Percentiles rank a stretch among this genome's conserved stretches.
phyloP scores from a whole-genome alignment of 495 filamentous ascomycete genomes.

The Pseudotulostoma volvatum region DNA sequence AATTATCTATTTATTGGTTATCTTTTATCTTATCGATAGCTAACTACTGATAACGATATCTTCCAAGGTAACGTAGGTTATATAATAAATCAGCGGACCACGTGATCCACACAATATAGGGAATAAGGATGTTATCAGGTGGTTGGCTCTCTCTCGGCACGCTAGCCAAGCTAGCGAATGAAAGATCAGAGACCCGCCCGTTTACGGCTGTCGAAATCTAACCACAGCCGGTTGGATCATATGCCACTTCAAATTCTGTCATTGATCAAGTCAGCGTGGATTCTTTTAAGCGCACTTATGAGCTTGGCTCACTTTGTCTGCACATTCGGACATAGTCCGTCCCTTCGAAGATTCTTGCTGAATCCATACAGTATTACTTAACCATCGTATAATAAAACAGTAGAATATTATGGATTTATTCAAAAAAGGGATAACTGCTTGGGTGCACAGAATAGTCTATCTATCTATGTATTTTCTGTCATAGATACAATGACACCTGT shows the following conservation, averaged over 20 bases:
- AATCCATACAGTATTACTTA: too few relatives aligned
- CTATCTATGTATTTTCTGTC: too few relatives aligned
- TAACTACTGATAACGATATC: background rate
- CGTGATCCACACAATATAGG: conserved; percentile 3
- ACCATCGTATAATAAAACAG: too few relatives aligned
- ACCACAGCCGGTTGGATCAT: conserved; percentile 1
- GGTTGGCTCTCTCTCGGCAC: too few relatives aligned
- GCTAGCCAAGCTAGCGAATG: too few relatives aligned
- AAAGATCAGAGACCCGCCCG: background rate
- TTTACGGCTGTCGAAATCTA: background rate
- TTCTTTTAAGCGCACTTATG: background rate
- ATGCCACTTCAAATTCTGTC: conserved; percentile 45
- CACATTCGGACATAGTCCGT: conserved; percentile 96
- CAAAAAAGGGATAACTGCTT: too few relatives aligned
- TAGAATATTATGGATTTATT: too few relatives aligned
- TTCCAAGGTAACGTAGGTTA: conserved; percentile 1
- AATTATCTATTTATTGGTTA: background rate
- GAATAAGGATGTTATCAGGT: background rate
- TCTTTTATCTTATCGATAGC: background rate
- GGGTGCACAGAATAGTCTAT: too few relatives aligned
- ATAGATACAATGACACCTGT: too few relatives aligned
- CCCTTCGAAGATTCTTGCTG: conserved; percentile 86
- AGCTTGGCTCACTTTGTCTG: conserved; percentile 56
- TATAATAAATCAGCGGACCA: conserved; percentile 8
- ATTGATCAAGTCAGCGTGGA: conserved; percentile 1